Base-by-base conservation (phyloP, 768 basidiomycete genomes). In the Collybia nuda region DNA sequence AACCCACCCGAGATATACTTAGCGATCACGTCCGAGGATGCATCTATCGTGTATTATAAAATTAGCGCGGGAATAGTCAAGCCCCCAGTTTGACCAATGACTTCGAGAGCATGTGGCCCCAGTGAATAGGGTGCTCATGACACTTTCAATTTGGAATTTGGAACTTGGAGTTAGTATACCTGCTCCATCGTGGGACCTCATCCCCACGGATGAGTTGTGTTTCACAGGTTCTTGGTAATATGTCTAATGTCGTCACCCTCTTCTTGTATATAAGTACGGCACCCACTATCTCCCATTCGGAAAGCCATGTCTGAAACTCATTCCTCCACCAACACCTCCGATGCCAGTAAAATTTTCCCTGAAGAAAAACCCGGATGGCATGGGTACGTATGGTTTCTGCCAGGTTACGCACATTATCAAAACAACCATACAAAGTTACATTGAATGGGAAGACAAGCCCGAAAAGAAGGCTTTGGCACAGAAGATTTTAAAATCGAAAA, bases 31-130 rank as follows among this genome's bases (percentile, higher is more conserved):
- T 79, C 85, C 0, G 82, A 87, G 44, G 90, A 92, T 58, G 84
- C 90, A 9, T 90, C 90, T 7, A 85, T 87, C 40, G 90, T 92
- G 45, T 92, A 92, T 65, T 92, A 92, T 68, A 89, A 88, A 59
- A 74, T 92, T 52, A 86, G 84, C 61, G 75, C 77, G 44, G 90
- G 88, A 48, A 86, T 92, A 26, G 81, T 84, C 53, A 91, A 91
- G 58, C 89, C 87, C 21, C 72, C 78, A 9, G 68, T 87, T 40
- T 88, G 57, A 68, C 17, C 39, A 29, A 32, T 44, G 24, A 43
- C 36, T 41, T 23, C 24, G 18, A 37, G 38, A 14, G 9, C 32
- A 32, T 32, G 32, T 14, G 24, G 32, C 32, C 32, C 32, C 2
- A 11, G 9, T 11, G 32, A 32, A 32, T 11, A 9, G 32, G 7